A percentile compares a stretch with the other conserved stretches of the same genome.
phyloP scores from a whole-genome alignment of 2,329 filamentous ascomycete genomes.

The Amphichorda felina region DNA sequence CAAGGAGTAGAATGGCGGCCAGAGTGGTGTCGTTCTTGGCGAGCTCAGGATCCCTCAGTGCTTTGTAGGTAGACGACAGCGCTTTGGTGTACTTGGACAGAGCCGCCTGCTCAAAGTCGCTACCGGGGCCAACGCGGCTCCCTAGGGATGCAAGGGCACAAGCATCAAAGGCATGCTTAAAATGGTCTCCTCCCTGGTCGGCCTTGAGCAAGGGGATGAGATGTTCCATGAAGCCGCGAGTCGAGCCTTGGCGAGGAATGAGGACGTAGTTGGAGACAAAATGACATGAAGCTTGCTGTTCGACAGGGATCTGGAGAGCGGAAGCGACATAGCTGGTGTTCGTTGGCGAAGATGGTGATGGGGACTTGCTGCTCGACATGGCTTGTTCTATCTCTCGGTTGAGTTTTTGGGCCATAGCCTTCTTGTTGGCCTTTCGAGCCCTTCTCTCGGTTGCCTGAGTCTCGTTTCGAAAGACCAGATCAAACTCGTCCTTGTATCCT shows the following conservation, averaged over 20 bases:
- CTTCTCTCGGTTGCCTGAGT: conserved; percentile 55
- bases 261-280: conserved; percentile 51
- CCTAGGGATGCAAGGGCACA: conserved; percentile 45
- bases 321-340: conserved; percentile 3
- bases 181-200: conserved; percentile 29
- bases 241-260: conserved; percentile 34
- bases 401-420: conserved; percentile 24
- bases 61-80: conserved; percentile 36
- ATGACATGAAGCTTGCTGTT: conserved; percentile 44
- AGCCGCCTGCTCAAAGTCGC: conserved; percentile 24
- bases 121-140: conserved; percentile 29
- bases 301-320: conserved; percentile 30
- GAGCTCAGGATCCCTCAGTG: conserved; percentile 35
- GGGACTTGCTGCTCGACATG: conserved; percentile 1
- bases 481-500: conserved; percentile 60
- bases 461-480: conserved; percentile 62
- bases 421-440: conserved; percentile 43
- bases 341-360: conserved; percentile 6
- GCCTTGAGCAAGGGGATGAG: conserved; percentile 41
- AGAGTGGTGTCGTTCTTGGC: conserved; percentile 45
- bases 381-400: conserved; percentile 7
- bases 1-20: conserved; percentile 46
- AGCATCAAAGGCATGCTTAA: conserved; percentile 45
- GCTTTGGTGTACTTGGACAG: conserved; percentile 43
- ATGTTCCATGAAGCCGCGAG: conserved; percentile 46